Percentiles rank a stretch among this genome's conserved stretches.
phyloP scores from a whole-genome alignment of 768 basidiomycete genomes.

The Gelatoporia subvermispora region DNA sequence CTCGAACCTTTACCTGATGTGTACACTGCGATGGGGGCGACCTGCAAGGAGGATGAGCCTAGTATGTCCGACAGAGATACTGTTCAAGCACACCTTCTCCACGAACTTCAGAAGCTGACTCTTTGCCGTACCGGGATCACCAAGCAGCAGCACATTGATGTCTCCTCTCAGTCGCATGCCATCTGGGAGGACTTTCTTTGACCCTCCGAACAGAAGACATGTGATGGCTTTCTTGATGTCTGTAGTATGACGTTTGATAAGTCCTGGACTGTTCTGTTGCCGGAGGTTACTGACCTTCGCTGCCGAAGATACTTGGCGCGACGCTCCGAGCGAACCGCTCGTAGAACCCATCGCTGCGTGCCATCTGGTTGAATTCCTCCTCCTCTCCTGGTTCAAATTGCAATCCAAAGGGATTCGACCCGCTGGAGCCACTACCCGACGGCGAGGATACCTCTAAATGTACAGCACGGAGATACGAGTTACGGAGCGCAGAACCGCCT shows the following conservation, averaged over 20 bases:
- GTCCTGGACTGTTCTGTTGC: not conserved
- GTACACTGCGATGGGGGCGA: conserved; percentile 96
- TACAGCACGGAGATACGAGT: conserved; percentile 89
- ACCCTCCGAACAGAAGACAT: conserved; percentile 94
- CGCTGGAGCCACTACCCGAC: conserved; percentile 59
- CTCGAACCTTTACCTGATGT: conserved; percentile 98
- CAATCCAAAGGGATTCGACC: conserved; percentile 79
- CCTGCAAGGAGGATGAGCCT: conserved; percentile 39
- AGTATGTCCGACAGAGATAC: not conserved
- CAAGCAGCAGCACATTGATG: conserved; percentile 93
- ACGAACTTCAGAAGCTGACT: conserved; percentile 98
- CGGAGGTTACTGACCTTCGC: conserved; percentile 57
- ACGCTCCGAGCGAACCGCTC: conserved; percentile 93
- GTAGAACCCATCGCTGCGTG: conserved; percentile 83
- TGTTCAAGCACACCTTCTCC: conserved; percentile 61
- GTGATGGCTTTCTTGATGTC: conserved; percentile 98
- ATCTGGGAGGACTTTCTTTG: conserved; percentile 94
- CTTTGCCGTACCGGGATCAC: conserved; percentile 98
- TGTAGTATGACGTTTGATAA: conserved; percentile 23
- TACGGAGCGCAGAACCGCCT: conserved; percentile 85
- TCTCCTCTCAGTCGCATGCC: conserved; percentile 96
- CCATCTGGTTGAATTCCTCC: conserved; percentile 92
- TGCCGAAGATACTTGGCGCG: conserved; percentile 95
- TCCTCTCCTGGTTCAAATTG: conserved; percentile 95
- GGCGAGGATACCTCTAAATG: conserved; percentile 89